Conservation (phyloP, 2,329 filamentous ascomycete species). For the Magnaporthiopsis rhizophila region DNA sequence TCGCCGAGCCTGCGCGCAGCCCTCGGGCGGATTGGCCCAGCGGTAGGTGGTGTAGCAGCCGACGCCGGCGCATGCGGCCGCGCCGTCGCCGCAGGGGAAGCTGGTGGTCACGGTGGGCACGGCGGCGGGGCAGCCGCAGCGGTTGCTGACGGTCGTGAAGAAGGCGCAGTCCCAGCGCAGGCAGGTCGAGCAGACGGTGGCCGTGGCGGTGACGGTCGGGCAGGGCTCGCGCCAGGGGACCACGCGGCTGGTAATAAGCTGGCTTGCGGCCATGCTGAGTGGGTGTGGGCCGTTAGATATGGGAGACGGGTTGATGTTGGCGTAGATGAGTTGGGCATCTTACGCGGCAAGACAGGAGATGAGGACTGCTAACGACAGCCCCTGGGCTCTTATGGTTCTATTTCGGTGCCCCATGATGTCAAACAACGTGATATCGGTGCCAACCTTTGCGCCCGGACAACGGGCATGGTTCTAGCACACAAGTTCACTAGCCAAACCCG, state of each 20-base stretch:
- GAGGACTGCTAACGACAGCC: background rate
- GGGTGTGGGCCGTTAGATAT: background rate
- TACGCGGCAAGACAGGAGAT: background rate
- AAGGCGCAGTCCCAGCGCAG: slow-evolving; percentile 3
- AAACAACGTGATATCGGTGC: background rate
- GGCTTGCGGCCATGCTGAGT: background rate
- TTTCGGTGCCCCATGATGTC: background rate
- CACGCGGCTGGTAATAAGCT: background rate
- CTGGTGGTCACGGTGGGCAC: slow-evolving; percentile 7
- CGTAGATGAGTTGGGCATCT: background rate
- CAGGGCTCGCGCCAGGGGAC: slow-evolving; percentile 3
- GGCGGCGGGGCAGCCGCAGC: slow-evolving; percentile 9
- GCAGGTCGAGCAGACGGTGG: slow-evolving; percentile 8
- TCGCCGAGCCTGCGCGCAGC: background rate
- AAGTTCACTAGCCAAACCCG: background rate
- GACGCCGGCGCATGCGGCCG: slow-evolving; percentile 2
- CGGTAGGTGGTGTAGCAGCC: slow-evolving; percentile 8
- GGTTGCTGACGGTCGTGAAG: slow-evolving; percentile 7
- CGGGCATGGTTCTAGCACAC: background rate
- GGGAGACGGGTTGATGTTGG: too few species aligned
- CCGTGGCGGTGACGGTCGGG: slow-evolving; percentile 10
- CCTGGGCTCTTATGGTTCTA: background rate
- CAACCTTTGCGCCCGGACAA: too few species aligned
- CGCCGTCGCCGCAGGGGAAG: slow-evolving; percentile 8
- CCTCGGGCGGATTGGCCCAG: slow-evolving; percentile 6